Conservation (phyloP, 1,139 yeast genomes). For the Nakaseomyces delphensis region DNA sequence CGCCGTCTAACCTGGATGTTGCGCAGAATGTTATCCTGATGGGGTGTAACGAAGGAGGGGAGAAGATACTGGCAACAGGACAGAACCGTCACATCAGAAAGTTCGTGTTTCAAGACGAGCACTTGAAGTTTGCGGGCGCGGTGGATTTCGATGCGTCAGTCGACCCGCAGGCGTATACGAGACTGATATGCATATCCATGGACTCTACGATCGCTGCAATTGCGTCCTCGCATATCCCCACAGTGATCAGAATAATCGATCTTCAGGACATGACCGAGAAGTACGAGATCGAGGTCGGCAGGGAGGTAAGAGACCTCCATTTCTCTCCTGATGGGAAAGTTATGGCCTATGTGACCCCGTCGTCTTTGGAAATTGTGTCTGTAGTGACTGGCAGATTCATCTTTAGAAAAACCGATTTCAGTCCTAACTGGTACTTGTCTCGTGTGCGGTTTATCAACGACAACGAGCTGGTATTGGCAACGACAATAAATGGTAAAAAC, state of each 20-base stretch:
- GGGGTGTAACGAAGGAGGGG: conserved; percentile 64
- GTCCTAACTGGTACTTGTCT: conserved; percentile 37
- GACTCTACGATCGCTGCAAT: conserved; percentile 52
- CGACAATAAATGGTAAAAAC: conserved; percentile 31
- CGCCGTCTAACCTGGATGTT: conserved; percentile 64
- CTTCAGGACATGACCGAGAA: conserved; percentile 46
- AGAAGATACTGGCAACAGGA: conserved; percentile 49
- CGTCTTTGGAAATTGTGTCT: conserved; percentile 44
- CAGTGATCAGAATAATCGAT: conserved; percentile 49
- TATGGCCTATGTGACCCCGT: conserved; percentile 49
- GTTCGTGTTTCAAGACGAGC: conserved; percentile 51
- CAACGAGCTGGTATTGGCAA: conserved; percentile 49
- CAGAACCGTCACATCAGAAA: conserved; percentile 68
- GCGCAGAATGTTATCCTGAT: conserved; percentile 47
- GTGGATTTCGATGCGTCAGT: conserved; percentile 35
- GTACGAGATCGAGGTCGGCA: conserved; percentile 47
- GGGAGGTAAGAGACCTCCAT: conserved; percentile 42
- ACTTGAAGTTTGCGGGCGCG: conserved; percentile 52
- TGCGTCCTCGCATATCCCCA: conserved; percentile 53
- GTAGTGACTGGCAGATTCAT: conserved; percentile 36
- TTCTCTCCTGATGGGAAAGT: conserved; percentile 45
- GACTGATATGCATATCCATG: conserved; percentile 43
- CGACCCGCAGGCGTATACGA: conserved; percentile 49
- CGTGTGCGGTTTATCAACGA: conserved; percentile 54
- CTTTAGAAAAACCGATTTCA: conserved; percentile 32